phyloP scores from a whole-genome alignment of 805 yeast species.

The Saturnispora hagleri region DNA sequence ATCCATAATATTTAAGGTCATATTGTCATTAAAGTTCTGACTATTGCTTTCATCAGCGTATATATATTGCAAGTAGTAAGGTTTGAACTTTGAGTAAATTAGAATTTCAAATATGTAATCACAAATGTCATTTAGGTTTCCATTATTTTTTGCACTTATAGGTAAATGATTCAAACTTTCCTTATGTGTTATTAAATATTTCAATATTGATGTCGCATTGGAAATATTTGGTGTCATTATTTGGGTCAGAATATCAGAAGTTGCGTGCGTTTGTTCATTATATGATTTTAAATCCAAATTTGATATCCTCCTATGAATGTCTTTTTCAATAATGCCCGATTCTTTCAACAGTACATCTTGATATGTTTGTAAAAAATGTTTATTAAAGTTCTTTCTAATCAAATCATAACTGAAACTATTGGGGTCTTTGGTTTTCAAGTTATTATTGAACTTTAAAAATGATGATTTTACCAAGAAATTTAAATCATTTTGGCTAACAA shows the following conservation, averaged over 20 bases:
- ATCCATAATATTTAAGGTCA: constrained; percentile 32
- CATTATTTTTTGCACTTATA: background rate
- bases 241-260: constrained; percentile 4
- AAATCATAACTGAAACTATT: constrained; percentile 10
- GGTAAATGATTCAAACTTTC: background rate
- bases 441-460: constrained; percentile 9
- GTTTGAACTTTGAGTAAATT: constrained; percentile 25
- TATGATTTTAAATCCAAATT: background rate
- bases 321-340: constrained; percentile 6
- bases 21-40: constrained; percentile 27
- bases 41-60: constrained; percentile 25
- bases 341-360: constrained; percentile 5
- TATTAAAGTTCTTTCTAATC: constrained; percentile 6
- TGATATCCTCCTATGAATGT: constrained; percentile 2
- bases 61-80: constrained; percentile 20
- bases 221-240: constrained; percentile 12
- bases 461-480: constrained; percentile 8
- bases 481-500: background rate
- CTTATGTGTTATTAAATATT: constrained; percentile 3
- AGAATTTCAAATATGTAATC: constrained; percentile 22
- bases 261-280: background rate
- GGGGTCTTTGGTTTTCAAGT: constrained; percentile 1
- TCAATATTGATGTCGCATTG: constrained; percentile 1
- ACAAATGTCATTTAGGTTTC: constrained; percentile 10
- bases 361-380: constrained; percentile 8